Evolutionary conservation across 75 land plant species (phyloP).

Genomic region (Adiantum capillusveneris): DNA sequence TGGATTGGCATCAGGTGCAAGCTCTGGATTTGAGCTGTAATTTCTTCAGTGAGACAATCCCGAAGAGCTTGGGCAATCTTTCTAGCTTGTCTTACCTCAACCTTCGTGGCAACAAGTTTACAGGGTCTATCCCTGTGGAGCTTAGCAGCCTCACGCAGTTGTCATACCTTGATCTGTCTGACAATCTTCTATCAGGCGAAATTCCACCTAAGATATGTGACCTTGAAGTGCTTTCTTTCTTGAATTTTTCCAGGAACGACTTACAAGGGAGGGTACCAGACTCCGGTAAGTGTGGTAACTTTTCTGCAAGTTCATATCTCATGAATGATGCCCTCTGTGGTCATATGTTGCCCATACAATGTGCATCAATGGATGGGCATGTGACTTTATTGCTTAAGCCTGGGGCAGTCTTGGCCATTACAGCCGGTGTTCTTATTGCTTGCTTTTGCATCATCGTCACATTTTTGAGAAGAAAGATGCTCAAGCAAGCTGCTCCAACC

Average conservation of each 20-base stretch:
- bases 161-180: conserved; percentile 12
- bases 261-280: conserved; percentile 19
- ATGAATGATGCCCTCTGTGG: conserved; percentile 15
- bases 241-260: conserved; percentile 14
- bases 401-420: conserved; percentile 32
- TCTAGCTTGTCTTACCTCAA: conserved; percentile 23
- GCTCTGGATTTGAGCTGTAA: conserved; percentile 23
- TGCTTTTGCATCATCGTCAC: conserved; percentile 12
- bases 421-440: conserved; percentile 8
- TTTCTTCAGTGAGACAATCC: conserved; percentile 19
- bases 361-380: neutral
- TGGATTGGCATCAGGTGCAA: conserved; percentile 20
- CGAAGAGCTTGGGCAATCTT: conserved; percentile 13
- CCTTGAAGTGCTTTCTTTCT: conserved; percentile 8
- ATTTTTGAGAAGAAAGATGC: conserved; percentile 20
- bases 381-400: neutral
- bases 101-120: conserved; percentile 14
- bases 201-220: conserved; percentile 16
- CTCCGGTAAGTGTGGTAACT: conserved; percentile 8
- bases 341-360: neutral
- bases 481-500: conserved; percentile 8
- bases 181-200: conserved; percentile 10
- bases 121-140: conserved; percentile 14
- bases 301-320: conserved; percentile 6
- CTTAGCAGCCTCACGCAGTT: conserved; percentile 13